A percentile compares a stretch with the other conserved stretches of the same genome.
Evolutionary conservation across 202 grass and related monocot genomes (phyloP).

Genomic region (Bolboschoenoplectus hybrid): DNA sequence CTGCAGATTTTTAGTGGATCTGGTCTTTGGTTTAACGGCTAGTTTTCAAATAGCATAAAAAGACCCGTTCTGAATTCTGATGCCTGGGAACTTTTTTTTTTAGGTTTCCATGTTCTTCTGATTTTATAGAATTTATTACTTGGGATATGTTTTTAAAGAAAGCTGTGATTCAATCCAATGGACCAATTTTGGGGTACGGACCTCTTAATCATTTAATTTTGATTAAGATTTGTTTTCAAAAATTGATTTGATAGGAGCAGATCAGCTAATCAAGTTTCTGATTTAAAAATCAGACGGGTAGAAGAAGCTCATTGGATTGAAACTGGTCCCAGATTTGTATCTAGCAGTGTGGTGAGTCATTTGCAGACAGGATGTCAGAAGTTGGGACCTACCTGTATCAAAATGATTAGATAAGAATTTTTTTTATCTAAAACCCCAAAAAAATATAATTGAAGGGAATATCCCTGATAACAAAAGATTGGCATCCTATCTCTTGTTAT

Average conservation of each 20-base stretch:
- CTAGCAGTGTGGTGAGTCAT: slow-evolving; percentile 8
- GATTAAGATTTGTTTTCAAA: background rate
- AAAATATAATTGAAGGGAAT: no score
- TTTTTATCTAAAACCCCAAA: no score
- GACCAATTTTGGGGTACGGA: background rate
- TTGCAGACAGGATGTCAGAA: background rate
- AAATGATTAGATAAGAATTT: background rate
- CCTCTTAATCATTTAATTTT: background rate
- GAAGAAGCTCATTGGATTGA: background rate
- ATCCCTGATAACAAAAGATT: no score
- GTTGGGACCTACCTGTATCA: background rate
- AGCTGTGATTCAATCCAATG: background rate
- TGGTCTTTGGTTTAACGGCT: slow-evolving; percentile 18
- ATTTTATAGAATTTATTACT: background rate
- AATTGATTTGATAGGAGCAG: background rate
- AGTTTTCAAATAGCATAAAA: background rate
- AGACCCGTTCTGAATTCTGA: background rate
- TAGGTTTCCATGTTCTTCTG: background rate
- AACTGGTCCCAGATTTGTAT: background rate
- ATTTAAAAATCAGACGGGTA: background rate
- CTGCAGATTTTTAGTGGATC: background rate
- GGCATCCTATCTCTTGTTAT: no score
- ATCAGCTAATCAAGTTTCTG: background rate
- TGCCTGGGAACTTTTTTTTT: background rate
- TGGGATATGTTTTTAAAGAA: background rate